phyloP scores from a whole-genome alignment of 1,284 basidiomycete genomes.

The Malassezia cuniculi region DNA sequence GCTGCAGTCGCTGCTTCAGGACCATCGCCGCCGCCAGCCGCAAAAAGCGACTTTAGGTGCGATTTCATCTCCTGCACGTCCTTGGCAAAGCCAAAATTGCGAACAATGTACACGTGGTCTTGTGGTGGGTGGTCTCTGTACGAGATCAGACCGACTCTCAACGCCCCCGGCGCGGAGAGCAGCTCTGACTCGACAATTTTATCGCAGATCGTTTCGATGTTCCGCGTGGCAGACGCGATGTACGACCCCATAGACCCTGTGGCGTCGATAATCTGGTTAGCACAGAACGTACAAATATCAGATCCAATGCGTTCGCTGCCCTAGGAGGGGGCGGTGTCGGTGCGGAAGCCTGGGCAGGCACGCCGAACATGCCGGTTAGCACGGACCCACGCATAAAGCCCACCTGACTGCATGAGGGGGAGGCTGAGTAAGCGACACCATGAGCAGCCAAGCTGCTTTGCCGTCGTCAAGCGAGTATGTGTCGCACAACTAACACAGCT shows the following conservation, averaged over 20 bases:
- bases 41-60: constrained; percentile 70
- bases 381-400: too few species aligned
- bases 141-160: constrained; percentile 53
- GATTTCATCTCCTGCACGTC: constrained; percentile 75
- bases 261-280: constrained; percentile 35
- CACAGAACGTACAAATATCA: constrained; percentile 27
- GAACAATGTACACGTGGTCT: constrained; percentile 56
- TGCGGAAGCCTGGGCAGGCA: not conserved
- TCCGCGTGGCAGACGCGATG: constrained; percentile 62
- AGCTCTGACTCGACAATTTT: constrained; percentile 89
- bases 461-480: constrained; percentile 13
- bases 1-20: constrained; percentile 95
- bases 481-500: constrained; percentile 21
- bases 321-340: constrained; percentile 2
- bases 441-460: constrained; percentile 1
- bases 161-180: constrained; percentile 68
- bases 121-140: constrained; percentile 49
- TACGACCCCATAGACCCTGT: constrained; percentile 45
- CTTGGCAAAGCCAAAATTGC: constrained; percentile 78
- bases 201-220: constrained; percentile 91
- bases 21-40: constrained; percentile 86
- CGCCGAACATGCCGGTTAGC: constrained; percentile 1
- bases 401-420: too few species aligned
- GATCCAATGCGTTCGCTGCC: constrained; percentile 21
- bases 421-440: constrained; percentile 7